Percentiles rank a stretch among this genome's conserved stretches.
phyloP scores from a whole-genome alignment of 495 filamentous ascomycete genomes.

The Hyphodiscus hymeniophilus region DNA sequence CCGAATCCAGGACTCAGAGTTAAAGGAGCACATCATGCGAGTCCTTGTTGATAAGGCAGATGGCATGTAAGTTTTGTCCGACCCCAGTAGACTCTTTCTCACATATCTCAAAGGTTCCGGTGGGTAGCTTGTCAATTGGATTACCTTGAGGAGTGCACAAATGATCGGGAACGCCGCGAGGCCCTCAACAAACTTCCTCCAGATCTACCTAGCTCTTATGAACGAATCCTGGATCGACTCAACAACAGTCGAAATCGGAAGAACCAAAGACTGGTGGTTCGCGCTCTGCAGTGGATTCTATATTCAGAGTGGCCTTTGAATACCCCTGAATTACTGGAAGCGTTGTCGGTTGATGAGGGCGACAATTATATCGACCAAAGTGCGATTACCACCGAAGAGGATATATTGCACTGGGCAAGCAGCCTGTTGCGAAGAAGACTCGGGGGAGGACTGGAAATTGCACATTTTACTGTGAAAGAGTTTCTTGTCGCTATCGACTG shows the following conservation, averaged over 20 bases:
- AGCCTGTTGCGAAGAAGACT: constrained; percentile 25
- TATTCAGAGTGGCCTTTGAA: background rate
- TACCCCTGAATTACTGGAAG: constrained; percentile 19
- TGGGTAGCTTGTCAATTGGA: constrained; percentile 35
- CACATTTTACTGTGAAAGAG: constrained; percentile 30
- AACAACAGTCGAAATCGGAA: constrained; percentile 12
- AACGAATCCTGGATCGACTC: constrained; percentile 28
- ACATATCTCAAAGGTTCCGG: constrained; percentile 27
- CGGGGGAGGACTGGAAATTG: constrained; percentile 20
- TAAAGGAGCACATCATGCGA: constrained; percentile 28
- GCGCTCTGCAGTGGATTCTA: constrained; percentile 22
- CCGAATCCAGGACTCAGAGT: constrained; percentile 12
- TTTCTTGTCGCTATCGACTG: constrained; percentile 20
- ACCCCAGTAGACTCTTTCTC: background rate
- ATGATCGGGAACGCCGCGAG: constrained; percentile 23
- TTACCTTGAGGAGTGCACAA: constrained; percentile 26
- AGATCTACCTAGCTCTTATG: constrained; percentile 24
- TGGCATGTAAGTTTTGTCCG: constrained; percentile 20
- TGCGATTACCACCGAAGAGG: constrained; percentile 17
- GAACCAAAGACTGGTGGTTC: constrained; percentile 20
- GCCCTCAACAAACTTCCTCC: constrained; percentile 28
- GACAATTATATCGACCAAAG: constrained; percentile 12
- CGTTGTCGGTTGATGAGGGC: constrained; percentile 17
- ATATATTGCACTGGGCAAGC: constrained; percentile 25
- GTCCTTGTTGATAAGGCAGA: constrained; percentile 24